These are phyloP conservation scores for Rhodomyrtus tomentosa DNA, from an alignment of 345 rosid genomes.

Conservation along the genomic window DNA sequence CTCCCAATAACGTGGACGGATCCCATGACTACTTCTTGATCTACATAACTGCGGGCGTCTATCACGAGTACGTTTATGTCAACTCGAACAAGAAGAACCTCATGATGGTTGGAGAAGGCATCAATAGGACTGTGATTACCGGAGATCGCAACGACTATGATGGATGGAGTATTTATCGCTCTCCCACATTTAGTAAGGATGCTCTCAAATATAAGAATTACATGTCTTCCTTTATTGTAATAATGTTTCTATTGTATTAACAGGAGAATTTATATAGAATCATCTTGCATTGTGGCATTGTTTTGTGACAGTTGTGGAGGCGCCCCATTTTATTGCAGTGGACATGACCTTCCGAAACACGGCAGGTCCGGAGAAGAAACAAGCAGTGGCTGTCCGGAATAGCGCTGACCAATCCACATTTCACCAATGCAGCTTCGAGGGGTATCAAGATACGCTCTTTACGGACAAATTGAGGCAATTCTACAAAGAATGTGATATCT, in stretches of 20 bases:
- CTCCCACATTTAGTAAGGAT: conserved; percentile 43
- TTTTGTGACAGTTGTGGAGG: conserved; percentile 66
- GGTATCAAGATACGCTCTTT: conserved; percentile 47
- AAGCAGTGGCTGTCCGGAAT: background rate
- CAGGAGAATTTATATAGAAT: conserved; percentile 16
- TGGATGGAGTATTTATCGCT: conserved; percentile 42
- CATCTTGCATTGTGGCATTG: too few species aligned
- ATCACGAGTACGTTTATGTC: conserved; percentile 37
- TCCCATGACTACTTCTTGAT: conserved; percentile 25
- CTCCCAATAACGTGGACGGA: conserved; percentile 18
- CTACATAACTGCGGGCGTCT: conserved; percentile 29
- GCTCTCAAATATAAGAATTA: too few species aligned
- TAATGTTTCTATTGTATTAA: background rate
- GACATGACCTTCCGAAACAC: background rate
- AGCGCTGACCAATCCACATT: background rate
- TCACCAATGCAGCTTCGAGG: background rate
- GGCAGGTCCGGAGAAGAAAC: background rate
- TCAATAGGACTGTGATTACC: conserved; percentile 35
- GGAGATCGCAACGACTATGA: conserved; percentile 33
- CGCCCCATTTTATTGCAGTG: conserved; percentile 22
- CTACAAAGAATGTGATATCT: conserved; percentile 74
- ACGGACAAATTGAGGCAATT: conserved; percentile 61
- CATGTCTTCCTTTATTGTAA: background rate
- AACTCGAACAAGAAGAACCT: conserved; percentile 23
- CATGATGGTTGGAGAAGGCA: conserved; percentile 47